Evolutionary conservation across 106 monocot species (phyloP).

Genomic region (Narthecium ossifragum): DNA sequence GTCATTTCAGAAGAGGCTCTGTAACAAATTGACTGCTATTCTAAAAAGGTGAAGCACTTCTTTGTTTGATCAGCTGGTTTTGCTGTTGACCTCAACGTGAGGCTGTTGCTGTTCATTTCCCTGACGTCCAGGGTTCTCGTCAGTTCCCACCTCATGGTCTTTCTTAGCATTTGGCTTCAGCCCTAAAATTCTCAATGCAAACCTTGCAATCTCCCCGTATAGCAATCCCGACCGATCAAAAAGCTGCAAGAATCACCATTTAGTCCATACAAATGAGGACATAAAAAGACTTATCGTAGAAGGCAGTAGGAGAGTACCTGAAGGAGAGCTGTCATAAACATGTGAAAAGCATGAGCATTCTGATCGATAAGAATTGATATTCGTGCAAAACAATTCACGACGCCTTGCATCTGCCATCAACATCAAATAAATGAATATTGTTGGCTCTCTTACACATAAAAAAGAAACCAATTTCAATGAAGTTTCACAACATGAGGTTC

Average conservation of each 20-base stretch:
- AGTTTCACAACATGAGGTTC: too few relatives aligned
- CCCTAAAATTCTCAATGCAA: conserved; percentile 68
- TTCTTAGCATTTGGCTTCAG: conserved; percentile 50
- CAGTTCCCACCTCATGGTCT: conserved; percentile 18
- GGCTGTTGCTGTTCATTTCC: too few relatives aligned
- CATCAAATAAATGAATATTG: too few relatives aligned
- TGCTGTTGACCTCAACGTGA: too few relatives aligned
- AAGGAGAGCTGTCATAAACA: conserved; percentile 82
- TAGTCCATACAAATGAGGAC: background rate
- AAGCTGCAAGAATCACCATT: conserved; percentile 36
- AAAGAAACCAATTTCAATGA: too few relatives aligned
- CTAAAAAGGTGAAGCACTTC: too few relatives aligned
- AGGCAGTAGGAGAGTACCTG: conserved; percentile 36
- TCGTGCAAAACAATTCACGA: conserved; percentile 82
- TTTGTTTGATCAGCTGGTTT: too few relatives aligned
- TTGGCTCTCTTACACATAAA: too few relatives aligned
- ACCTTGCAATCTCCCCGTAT: conserved; percentile 92
- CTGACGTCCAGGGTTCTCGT: conserved; percentile 20
- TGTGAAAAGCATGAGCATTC: conserved; percentile 83
- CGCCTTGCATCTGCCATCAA: conserved; percentile 87
- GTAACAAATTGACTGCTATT: too few relatives aligned
- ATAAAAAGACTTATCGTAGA: background rate
- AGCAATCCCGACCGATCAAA: conserved; percentile 89
- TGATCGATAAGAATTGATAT: conserved; percentile 76
- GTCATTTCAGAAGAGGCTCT: too few relatives aligned